Evolutionary conservation across 768 basidiomycete genomes (phyloP), one percentile per base, ranked within the genome.

Genomic region (Psilocybe azurescens): DNA sequence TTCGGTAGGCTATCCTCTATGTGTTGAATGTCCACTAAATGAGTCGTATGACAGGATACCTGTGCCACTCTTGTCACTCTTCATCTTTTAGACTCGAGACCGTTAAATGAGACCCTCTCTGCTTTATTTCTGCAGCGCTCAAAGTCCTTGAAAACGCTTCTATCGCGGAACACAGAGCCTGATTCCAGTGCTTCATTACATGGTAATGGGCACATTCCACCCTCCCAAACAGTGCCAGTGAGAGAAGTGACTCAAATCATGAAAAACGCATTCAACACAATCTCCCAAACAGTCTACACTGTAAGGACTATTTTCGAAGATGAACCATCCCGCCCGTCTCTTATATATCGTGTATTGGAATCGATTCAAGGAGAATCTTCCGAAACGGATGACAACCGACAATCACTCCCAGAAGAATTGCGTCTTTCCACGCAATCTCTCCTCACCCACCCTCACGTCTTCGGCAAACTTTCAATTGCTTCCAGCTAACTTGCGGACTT

Each of bases 21-120:
- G 24, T 24, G 24, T 24, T 24, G 24, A 24, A 24, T 38, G 38
- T 33, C 14, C 16, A 48, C 13, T 41, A 36, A 20, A 38, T 64
- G 60, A 46, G 53, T 58, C 6, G 10, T 53, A 6, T 24, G 32
- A 4, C 65, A 95, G 92, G 87, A 87, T 59, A 82, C 83, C 1
- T 93, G 93, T 65, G 88, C 93, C 2, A 89, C 89, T 3, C 81
- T 97, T 9, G 78, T 96, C 8, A 89, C 92, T 0, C 83, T 98
- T 47, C 89, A 96, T 72, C 81, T 97, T n/a, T 83, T 98, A 29
- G 95, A 97, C 69, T 94, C 93, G 5, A 81, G 89, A 50, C 91
- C 95, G 5, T 77, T 96, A 8, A 72, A 79, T 20, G 93, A 95
- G 53, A 88, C 91, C 0, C 77, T 96, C 32, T 76, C 81, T 4